Percentiles rank a stretch among this genome's conserved stretches.
Conservation (phyloP, 371 early-diverging fungal genomes). For the Syncephalastrum racemosum region DNA sequence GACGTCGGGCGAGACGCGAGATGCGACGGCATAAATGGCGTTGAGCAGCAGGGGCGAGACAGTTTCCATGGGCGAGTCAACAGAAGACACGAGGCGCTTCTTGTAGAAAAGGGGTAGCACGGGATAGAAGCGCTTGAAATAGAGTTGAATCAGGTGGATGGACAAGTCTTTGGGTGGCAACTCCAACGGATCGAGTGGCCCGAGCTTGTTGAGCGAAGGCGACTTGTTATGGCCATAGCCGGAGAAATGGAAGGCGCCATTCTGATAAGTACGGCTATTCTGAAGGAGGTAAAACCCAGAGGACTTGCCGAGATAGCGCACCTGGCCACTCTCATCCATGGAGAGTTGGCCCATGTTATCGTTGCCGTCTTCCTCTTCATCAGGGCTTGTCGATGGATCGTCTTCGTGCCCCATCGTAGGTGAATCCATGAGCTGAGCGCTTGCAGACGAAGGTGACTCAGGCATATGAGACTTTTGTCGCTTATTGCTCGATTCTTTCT, state of each 20-base stretch:
- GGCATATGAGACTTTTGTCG: background rate
- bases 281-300: conserved; percentile 49
- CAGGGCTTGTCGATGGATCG: conserved; percentile 5
- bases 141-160: conserved; percentile 51
- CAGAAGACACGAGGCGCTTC: conserved; percentile 16
- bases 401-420: background rate
- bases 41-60: conserved; percentile 47
- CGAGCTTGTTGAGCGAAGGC: background rate
- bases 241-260: conserved; percentile 43
- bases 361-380: conserved; percentile 16
- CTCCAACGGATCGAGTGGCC: conserved; percentile 22
- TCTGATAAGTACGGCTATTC: conserved; percentile 43
- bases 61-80: conserved; percentile 16
- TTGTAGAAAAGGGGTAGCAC: conserved; percentile 58
- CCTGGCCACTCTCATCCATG: conserved; percentile 50
- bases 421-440: background rate
- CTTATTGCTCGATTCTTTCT: conserved; percentile 14
- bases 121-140: conserved; percentile 55
- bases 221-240: conserved; percentile 27
- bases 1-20: conserved; percentile 41
- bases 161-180: conserved; percentile 57
- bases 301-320: conserved; percentile 46
- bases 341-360: conserved; percentile 40
- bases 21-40: conserved; percentile 51
- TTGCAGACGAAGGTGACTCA: background rate